phyloP scores from a whole-genome alignment of 2,329 filamentous ascomycete genomes.

The Cordyceps cateniannulata region DNA sequence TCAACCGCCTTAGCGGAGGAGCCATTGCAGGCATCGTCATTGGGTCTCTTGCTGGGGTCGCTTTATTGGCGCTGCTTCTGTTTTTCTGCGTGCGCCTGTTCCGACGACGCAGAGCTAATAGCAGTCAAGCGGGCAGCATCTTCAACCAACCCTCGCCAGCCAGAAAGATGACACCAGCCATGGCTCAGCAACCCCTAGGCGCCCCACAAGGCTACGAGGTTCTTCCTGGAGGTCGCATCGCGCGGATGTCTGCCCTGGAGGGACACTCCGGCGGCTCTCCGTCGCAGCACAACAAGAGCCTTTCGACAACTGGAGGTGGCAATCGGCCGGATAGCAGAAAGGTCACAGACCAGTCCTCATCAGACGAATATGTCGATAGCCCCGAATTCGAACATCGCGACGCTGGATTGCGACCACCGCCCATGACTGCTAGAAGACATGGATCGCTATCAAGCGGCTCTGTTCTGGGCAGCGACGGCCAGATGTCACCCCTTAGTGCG shows the following conservation, averaged over 20 bases:
- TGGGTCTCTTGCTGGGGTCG: slow-evolving; percentile 66
- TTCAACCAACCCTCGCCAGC: slow-evolving; percentile 85
- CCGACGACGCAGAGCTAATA: slow-evolving; percentile 41
- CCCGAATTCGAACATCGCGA: slow-evolving; percentile 59
- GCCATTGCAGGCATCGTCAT: slow-evolving; percentile 87
- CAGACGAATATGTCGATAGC: slow-evolving; percentile 65
- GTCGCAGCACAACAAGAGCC: slow-evolving; percentile 41
- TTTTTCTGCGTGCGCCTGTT: slow-evolving; percentile 54
- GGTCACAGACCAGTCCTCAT: slow-evolving; percentile 55
- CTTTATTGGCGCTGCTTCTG: slow-evolving; percentile 61
- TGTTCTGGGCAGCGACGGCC: slow-evolving; percentile 61
- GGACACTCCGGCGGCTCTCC: slow-evolving; percentile 60
- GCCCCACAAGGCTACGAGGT: slow-evolving; percentile 59
- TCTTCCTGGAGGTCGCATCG: slow-evolving; percentile 80
- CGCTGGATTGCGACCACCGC: slow-evolving; percentile 52
- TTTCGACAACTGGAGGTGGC: slow-evolving; percentile 19
- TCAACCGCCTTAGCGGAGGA: slow-evolving; percentile 60
- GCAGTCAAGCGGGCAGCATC: slow-evolving; percentile 62
- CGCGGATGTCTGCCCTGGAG: slow-evolving; percentile 92
- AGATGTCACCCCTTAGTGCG: slow-evolving; percentile 67
- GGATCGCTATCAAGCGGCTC: slow-evolving; percentile 89
- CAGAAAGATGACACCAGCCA: slow-evolving; percentile 40
- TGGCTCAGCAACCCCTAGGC: slow-evolving; percentile 24
- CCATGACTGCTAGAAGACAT: slow-evolving; percentile 58
- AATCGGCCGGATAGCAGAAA: slow-evolving; percentile 37